These are phyloP conservation scores for Wickerhamiella dianesei DNA, from an alignment of 805 yeast genomes.

Conservation along the genomic window DNA sequence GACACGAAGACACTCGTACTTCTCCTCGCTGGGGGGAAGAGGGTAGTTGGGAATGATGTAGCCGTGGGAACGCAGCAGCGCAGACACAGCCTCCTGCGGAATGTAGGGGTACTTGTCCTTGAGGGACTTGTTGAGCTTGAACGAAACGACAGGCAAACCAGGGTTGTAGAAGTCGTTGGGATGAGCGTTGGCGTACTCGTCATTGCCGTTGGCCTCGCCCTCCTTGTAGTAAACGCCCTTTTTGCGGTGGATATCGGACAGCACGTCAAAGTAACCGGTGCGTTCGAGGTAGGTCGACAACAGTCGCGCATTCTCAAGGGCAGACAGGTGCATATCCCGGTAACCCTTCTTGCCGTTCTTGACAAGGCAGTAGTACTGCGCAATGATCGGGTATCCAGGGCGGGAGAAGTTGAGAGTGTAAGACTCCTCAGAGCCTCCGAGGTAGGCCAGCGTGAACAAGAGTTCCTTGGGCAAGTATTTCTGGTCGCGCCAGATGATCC, in stretches of 20 bases:
- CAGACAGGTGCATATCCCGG: conserved; percentile 42
- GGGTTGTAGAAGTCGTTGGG: conserved; percentile 35
- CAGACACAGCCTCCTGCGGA: conserved; percentile 66
- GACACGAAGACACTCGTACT: conserved; percentile 63
- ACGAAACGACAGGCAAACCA: conserved; percentile 85
- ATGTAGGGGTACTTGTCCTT: conserved; percentile 53
- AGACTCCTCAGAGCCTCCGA: conserved; percentile 82
- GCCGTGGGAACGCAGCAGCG: conserved; percentile 61
- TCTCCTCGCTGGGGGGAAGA: conserved; percentile 47
- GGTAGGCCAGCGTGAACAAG: conserved; percentile 63
- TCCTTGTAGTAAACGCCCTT: conserved; percentile 26
- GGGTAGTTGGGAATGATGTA: conserved; percentile 86
- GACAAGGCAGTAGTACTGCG: conserved; percentile 73
- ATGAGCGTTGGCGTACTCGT: conserved; percentile 19
- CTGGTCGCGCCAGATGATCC: conserved; percentile 72
- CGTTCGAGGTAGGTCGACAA: conserved; percentile 46
- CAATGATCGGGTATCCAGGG: conserved; percentile 83
- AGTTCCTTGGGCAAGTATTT: conserved; percentile 53
- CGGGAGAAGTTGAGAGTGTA: conserved; percentile 80
- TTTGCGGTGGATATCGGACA: conserved; percentile 65
- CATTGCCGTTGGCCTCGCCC: conserved; percentile 17
- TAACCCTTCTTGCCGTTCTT: conserved; percentile 64
- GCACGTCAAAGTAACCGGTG: conserved; percentile 52
- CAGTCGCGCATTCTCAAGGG: conserved; percentile 61
- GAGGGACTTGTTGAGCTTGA: conserved; percentile 53